A percentile compares a stretch with the other conserved stretches of the same genome.
phyloP scores from a whole-genome alignment of 306 rosid genomes.

The Cicer bijugum region DNA sequence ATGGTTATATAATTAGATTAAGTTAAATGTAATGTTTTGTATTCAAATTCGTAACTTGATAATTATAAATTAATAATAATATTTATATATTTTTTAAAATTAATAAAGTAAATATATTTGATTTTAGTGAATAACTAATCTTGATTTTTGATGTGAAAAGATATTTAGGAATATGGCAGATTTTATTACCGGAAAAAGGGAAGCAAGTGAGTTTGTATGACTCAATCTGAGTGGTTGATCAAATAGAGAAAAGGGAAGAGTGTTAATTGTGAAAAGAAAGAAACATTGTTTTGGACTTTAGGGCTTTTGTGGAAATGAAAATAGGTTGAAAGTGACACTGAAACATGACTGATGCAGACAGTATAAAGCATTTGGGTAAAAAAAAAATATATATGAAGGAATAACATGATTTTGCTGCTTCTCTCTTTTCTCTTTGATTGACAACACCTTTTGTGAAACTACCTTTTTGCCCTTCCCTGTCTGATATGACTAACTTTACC shows the following conservation, averaged over 20 bases:
- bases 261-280: conserved; percentile 32
- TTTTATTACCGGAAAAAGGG: conserved; percentile 43
- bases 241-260: conserved; percentile 41
- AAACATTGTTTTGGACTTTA: conserved; percentile 45
- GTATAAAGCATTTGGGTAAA: conserved; percentile 52
- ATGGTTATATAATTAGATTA: too few relatives aligned
- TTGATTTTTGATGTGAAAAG: neutral
- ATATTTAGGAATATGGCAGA: conserved; percentile 46
- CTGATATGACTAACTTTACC: conserved; percentile 44
- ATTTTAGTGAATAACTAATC: too few relatives aligned
- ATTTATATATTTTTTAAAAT: too few relatives aligned
- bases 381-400: conserved; percentile 42
- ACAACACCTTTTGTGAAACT: conserved; percentile 54
- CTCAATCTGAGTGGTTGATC: conserved; percentile 9
- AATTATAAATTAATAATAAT: too few relatives aligned
- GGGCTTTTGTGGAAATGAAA: conserved; percentile 66
- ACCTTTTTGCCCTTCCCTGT: conserved; percentile 56
- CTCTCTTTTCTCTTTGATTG: conserved; percentile 63
- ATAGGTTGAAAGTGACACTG: conserved; percentile 63
- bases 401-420: conserved; percentile 74
- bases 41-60: too few relatives aligned
- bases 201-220: conserved; percentile 43
- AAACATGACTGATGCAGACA: conserved; percentile 66
- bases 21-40: too few relatives aligned
- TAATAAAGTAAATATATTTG: too few relatives aligned